A percentile compares a stretch with the other conserved stretches of the same genome.
phyloP scores from a whole-genome alignment of 2,329 filamentous ascomycete genomes.

The Fusarium burgessii region DNA sequence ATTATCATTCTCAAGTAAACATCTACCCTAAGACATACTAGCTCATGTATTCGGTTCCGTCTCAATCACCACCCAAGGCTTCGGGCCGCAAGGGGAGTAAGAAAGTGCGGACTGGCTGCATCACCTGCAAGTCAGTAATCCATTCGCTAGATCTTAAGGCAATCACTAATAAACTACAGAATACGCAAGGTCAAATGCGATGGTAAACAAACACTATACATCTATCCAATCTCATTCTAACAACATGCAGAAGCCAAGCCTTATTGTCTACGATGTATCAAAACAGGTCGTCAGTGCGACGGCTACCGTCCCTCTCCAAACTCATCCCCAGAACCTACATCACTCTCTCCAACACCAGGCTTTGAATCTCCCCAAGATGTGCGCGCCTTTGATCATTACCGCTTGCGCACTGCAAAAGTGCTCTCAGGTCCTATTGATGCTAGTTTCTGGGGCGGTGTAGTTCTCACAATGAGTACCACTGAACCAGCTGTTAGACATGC shows the following conservation, averaged over 20 bases:
- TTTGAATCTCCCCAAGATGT: slow-evolving; percentile 40
- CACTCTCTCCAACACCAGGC: slow-evolving; percentile 34
- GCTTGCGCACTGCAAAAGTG: slow-evolving; percentile 52
- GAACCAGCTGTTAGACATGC: slow-evolving; percentile 63
- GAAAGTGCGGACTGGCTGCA: slow-evolving; percentile 63
- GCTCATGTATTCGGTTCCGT: slow-evolving; percentile 18
- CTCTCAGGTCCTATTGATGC: slow-evolving; percentile 58
- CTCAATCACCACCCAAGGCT: slow-evolving; percentile 22
- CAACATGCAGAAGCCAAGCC: slow-evolving; percentile 59
- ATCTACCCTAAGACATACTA: neutral
- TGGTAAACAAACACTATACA: neutral
- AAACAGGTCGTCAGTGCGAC: slow-evolving; percentile 68
- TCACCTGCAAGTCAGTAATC: slow-evolving; percentile 65
- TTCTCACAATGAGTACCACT: slow-evolving; percentile 58
- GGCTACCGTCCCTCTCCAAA: slow-evolving; percentile 57
- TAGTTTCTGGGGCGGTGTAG: slow-evolving; percentile 58
- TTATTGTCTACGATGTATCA: slow-evolving; percentile 63
- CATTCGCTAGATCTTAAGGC: too few relatives aligned
- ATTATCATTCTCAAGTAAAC: neutral
- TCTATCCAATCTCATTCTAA: fast-evolving
- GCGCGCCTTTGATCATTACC: slow-evolving; percentile 52
- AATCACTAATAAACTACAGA: neutral
- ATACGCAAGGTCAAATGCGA: slow-evolving; percentile 30
- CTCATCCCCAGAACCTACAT: slow-evolving; percentile 30
- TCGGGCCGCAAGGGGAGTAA: slow-evolving; percentile 57